Base-by-base conservation (phyloP, 371 early-diverging fungal species). In the Capillidium rhysosporum region DNA sequence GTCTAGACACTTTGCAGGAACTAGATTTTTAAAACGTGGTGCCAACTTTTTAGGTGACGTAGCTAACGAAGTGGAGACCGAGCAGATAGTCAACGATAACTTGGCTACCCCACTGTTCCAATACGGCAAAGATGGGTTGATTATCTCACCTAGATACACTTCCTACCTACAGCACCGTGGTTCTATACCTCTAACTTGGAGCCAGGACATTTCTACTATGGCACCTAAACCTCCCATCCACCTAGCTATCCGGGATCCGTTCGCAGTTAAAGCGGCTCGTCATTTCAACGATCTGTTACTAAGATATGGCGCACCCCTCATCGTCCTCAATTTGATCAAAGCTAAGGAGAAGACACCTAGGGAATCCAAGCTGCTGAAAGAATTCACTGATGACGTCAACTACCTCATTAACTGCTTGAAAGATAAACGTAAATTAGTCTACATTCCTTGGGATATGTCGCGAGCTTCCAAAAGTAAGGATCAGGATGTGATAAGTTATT, bases 1-100 rank as follows among this genome's bases (percentile, higher is more conserved):
- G 49, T 95, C 96, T 25, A 73, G 92, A 1, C 71, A 83, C 51
- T 97, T 86, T 76, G 95, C 96, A 14, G 99, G 99, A 3, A 92
- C 95, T 8, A 77, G 99, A 28, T 98, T 91, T 59, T 72, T 93
- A 49, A 91, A 92, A 52, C 78, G 99, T 51, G 99, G 99, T 18
- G 84, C 82, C 25, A 92, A 98, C 64, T 85, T 85, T 55, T 67
- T 74, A 62, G 80, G 95, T 0, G 86, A 84, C 68, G 94, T 92
- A 3, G 97, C 98, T 1, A 99, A 99, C 66, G 98, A 95, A 57
- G 98, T 99, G 3, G 99, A 99, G 65, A 97, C 98, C 0, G 98
- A 98, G 64, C 98, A 97, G 65, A 95, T 97, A 56, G 93, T 93
- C 0, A 71, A 82, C 24, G 92, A 92, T 49, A 84, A 86, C 69